Evolutionary conservation across 352 stramenopile species (phyloP), one percentile per base, ranked within the genome.

Genomic region (Globisporangium takayamanum): DNA sequence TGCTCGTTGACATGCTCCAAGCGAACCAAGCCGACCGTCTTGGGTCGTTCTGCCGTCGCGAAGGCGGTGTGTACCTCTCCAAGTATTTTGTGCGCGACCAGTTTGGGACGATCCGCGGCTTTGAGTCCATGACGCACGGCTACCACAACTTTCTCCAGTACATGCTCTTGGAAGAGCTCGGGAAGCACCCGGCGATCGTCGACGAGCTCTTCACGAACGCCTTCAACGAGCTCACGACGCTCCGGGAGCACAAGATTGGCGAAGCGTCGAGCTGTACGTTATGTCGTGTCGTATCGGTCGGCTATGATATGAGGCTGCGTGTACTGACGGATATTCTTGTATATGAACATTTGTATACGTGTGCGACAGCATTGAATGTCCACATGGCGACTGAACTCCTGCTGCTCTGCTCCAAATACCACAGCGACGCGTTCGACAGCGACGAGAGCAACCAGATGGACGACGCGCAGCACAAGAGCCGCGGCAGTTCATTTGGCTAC

Each of bases 131-230:
- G 77, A 92, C 82, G 0, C 82, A 94, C 61, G 85, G 85, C n/a
- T 94, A 94, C 57, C 85, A 94, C 74, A 94, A 94, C 64, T 94
- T 94, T 26, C 63, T 94, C 22, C 85, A 94, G 64, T 94, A 91
- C 55, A 94, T 94, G 85, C 64, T 94, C 25, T 59, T 94, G 14
- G 85, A 94, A 56, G 82, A 94, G 58, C 72, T 92, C 45, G 78
- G 82, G n/a, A 92, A 94, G 53, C 74, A 84, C 54, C 77, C 73
- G 14, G 44, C 64, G 16, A 86, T 92, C 37, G 54, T 94, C 22
- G 69, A 91, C 10, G 67, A 76, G 41, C 50, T 94, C 12, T 94
- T 92, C 44, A 61, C 69, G 22, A 88, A 89, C 50, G 80, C 85
- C 2, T 54, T 76, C 16, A 56, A 85, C 50, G 80, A 94, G 53